Evolutionary conservation across 192 early-diverging fungal genomes (phyloP).

Genomic region (Phycomyces nitens): DNA sequence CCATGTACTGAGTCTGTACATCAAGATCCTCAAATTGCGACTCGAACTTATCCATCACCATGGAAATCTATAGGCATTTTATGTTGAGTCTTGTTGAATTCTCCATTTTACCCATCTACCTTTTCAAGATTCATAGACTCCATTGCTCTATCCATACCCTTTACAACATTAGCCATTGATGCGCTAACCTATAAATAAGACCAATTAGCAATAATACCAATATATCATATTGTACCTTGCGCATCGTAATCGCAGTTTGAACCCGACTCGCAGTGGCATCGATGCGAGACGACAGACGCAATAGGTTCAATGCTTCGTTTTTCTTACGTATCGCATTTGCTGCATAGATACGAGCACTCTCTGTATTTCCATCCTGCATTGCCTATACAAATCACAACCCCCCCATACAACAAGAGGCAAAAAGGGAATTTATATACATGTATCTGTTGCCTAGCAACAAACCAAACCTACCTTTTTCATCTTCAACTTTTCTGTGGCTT

Average conservation of each 20-base stretch:
- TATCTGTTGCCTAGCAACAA: background rate
- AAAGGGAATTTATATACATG: background rate
- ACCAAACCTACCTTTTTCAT: conserved; percentile 73
- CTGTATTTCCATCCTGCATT: conserved; percentile 87
- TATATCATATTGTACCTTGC: conserved; percentile 40
- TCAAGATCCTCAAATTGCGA: conserved; percentile 95
- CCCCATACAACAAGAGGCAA: background rate
- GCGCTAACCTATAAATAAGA: conserved; percentile 52
- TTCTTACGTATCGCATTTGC: conserved; percentile 97
- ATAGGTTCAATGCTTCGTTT: conserved; percentile 87
- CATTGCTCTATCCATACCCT: conserved; percentile 94
- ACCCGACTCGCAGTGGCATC: conserved; percentile 91
- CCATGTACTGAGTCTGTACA: conserved; percentile 97
- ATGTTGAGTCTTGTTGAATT: background rate
- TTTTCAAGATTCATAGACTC: conserved; percentile 93
- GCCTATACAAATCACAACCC: conserved; percentile 51
- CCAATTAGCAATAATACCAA: conserved; percentile 2
- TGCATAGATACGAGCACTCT: conserved; percentile 90
- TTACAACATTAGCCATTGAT: conserved; percentile 86
- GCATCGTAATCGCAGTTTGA: conserved; percentile 96
- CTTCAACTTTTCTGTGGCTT: conserved; percentile 71
- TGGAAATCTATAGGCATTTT: conserved; percentile 65
- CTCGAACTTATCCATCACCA: conserved; percentile 99
- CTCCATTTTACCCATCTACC: conserved; percentile 37
- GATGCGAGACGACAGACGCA: conserved; percentile 84